These are phyloP conservation scores for Zea luxurians DNA, from an alignment of 176 grass and related monocot species.

Conservation along the genomic window DNA sequence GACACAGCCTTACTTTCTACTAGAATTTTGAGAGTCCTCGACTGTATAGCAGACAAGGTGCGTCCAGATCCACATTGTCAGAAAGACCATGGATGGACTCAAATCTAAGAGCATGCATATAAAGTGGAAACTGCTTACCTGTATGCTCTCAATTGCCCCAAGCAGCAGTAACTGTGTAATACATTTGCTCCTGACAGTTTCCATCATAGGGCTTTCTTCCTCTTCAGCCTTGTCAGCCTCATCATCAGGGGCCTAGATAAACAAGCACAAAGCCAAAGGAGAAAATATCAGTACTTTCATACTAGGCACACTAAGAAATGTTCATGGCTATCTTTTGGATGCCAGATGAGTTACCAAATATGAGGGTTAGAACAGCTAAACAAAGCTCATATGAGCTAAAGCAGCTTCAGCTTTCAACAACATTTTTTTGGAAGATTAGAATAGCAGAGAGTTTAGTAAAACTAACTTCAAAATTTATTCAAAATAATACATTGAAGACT, in stretches of 20 bases:
- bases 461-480: conserved; percentile 10
- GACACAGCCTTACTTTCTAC: not conserved
- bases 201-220: conserved; percentile 83
- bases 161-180: conserved; percentile 91
- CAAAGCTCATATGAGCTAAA: not conserved
- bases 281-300: conserved; percentile 23
- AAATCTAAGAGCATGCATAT: conserved; percentile 8
- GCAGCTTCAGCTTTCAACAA: conserved; percentile 6
- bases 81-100: conserved; percentile 1
- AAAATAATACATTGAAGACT: conserved; percentile 3
- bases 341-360: conserved; percentile 14
- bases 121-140: conserved; percentile 52
- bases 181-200: conserved; percentile 94
- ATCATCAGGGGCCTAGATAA: conserved; percentile 55
- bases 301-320: conserved; percentile 1
- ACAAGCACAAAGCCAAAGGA: conserved; percentile 41
- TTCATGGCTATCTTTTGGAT: conserved; percentile 7
- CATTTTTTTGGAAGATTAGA: not conserved
- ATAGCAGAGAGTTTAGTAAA: not conserved
- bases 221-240: conserved; percentile 58
- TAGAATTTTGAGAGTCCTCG: not conserved
- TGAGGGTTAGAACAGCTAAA: conserved; percentile 27
- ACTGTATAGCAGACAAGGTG: not conserved
- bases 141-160: conserved; percentile 90
- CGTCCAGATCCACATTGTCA: not conserved